Conservation (phyloP, 257 asterid genomes). For the Linaria vulgaris region DNA sequence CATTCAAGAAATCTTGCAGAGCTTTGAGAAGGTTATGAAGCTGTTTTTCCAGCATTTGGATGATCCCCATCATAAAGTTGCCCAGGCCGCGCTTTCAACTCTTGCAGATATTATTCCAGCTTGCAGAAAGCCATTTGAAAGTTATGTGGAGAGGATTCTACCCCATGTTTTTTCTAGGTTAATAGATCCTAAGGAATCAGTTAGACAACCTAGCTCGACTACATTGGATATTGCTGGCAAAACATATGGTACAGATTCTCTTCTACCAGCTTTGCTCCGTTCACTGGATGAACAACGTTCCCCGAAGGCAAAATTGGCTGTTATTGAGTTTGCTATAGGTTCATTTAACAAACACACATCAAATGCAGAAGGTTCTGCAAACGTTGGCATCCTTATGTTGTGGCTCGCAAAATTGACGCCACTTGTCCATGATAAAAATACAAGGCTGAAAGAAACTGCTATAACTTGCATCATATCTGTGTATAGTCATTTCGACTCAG, state of each 20-base stretch:
- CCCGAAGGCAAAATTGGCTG: slow-evolving; percentile 98
- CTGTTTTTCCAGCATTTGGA: slow-evolving; percentile 97
- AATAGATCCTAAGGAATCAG: slow-evolving; percentile 95
- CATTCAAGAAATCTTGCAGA: slow-evolving; percentile 88
- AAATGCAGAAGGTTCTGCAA: slow-evolving; percentile 77
- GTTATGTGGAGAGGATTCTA: slow-evolving; percentile 94
- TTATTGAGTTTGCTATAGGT: slow-evolving; percentile 87
- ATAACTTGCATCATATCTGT: slow-evolving; percentile 87
- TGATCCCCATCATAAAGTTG: slow-evolving; percentile 99
- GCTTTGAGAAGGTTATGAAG: slow-evolving; percentile 98
- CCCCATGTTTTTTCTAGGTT: slow-evolving; percentile 98
- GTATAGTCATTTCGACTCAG: slow-evolving; percentile 79
- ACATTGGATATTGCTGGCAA: slow-evolving; percentile 88
- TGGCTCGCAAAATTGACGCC: slow-evolving; percentile 95
- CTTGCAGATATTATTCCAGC: slow-evolving; percentile 95
- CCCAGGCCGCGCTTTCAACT: slow-evolving; percentile 98
- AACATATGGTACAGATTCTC: slow-evolving; percentile 91
- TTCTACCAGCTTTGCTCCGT: slow-evolving; percentile 92
- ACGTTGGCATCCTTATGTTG: slow-evolving; percentile 85
- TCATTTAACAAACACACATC: slow-evolving; percentile 85
- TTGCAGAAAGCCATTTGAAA: slow-evolving; percentile 94
- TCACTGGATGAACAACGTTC: slow-evolving; percentile 98
- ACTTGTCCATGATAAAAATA: slow-evolving; percentile 82
- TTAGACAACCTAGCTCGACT: slow-evolving; percentile 92
- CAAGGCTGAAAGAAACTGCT: slow-evolving; percentile 91